Evolutionary conservation across 2,329 filamentous ascomycete species (phyloP).

Genomic region (Colletotrichum chlorophyti): DNA sequence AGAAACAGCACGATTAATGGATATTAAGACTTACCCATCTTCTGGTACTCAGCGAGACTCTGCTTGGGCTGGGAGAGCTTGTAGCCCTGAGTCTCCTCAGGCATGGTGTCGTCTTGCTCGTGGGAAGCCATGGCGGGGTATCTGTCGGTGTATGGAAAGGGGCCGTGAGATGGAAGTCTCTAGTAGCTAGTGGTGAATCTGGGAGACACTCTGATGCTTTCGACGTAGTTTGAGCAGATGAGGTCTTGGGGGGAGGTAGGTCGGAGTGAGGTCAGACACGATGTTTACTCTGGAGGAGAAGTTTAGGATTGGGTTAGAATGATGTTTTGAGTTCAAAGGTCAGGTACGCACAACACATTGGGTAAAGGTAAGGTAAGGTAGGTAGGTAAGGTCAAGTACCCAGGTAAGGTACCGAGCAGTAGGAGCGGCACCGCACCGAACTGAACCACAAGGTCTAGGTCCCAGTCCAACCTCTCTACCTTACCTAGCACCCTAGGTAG

Average conservation of each 20-base stretch:
- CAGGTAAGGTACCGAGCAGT: background rate
- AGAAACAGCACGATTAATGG: background rate
- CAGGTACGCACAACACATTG: background rate
- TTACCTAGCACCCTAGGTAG: no score
- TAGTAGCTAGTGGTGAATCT: no score
- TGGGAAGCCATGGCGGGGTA: conserved; percentile 68
- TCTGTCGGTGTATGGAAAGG: background rate
- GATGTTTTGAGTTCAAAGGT: conserved; percentile 3
- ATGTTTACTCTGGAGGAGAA: conserved; percentile 26
- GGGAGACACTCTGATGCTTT: no score
- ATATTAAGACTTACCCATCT: conserved; percentile 84
- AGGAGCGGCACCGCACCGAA: no score
- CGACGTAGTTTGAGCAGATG: no score
- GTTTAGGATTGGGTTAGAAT: conserved; percentile 5
- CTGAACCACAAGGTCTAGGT: no score
- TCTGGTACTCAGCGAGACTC: conserved; percentile 90
- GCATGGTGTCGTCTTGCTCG: conserved; percentile 77
- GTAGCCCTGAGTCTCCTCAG: conserved; percentile 92
- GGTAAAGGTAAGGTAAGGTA: background rate
- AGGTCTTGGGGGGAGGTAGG: conserved; percentile 9
- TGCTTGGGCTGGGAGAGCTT: conserved; percentile 97
- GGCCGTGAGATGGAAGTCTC: background rate
- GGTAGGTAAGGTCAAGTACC: background rate
- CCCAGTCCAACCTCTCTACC: no score
- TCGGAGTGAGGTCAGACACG: conserved; percentile 5